Base-by-base conservation (phyloP, 441 rosid genomes). In the Flueggea neowawraea region DNA sequence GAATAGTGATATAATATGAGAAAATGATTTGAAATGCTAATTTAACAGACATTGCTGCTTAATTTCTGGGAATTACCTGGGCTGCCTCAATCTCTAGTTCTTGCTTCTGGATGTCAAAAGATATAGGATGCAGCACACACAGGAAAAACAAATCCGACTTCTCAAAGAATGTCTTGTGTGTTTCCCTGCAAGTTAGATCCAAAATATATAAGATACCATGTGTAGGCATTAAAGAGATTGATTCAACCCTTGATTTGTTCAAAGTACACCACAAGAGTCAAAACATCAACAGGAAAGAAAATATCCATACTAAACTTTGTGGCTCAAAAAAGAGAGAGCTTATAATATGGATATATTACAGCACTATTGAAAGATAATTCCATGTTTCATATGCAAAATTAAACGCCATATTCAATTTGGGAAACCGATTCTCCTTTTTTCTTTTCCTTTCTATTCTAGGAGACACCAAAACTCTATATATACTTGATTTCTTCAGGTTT, bases 91-190 rank as follows among this genome's bases (percentile, higher is more conserved):
- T 84, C 77, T 91, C 98, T 61, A 72, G 72, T 33, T 87, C 93
- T 72, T 91, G 96, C 75, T 66, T 78, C 70, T 86, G 80, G 58
- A 92, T 83, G 64, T 87, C 82, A 51, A 79, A 86, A 45, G 96
- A 82, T 52, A 80, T 54, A 9, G 96, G 98, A 43, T 70, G 75
- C 80, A 87, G 31, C 75, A 84, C 76, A 85, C 96, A 92, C 57
- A 89, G 49, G 68, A 92, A 92, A 74, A 92, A 86, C 62, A 92
- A 63, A 75, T 83, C 88, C 1, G 98, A 92, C 65, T 92, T 92
- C 55, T 65, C 80, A 52, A 89, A 92, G 79, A 83, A 92, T 41
- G 80, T 51, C 52, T 79, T 77, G 72, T 85, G 96, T 49, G 76
- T 70, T 77, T 92, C 90, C 73, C 96, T 92, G 84, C 48, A 75